Conservation (phyloP, 2,329 filamentous ascomycete species). For the Aspergillus fijiensis region DNA sequence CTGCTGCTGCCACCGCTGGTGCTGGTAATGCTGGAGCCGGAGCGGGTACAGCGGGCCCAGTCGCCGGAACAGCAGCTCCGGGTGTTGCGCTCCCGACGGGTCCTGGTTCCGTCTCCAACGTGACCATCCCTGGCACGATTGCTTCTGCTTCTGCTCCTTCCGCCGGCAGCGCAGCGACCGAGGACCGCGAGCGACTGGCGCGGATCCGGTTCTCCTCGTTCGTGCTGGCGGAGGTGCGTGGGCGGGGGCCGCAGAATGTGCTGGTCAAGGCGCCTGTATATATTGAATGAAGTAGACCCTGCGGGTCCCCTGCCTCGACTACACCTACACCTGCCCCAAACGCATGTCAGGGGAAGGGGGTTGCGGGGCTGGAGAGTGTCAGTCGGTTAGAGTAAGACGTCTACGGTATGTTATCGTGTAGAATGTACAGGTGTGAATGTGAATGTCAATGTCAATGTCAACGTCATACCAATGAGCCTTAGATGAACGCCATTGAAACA, state of each 20-base stretch:
- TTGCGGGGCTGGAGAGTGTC: too few relatives aligned
- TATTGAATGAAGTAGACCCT: conserved; percentile 1
- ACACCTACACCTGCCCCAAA: too few relatives aligned
- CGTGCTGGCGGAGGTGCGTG: conserved; percentile 70
- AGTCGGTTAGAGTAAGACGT: too few relatives aligned
- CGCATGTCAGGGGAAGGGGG: too few relatives aligned
- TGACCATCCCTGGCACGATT: not conserved
- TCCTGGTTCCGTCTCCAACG: not conserved
- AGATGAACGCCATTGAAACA: too few relatives aligned
- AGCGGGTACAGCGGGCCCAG: not conserved
- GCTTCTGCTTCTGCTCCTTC: conserved; percentile 2
- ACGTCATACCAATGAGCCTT: too few relatives aligned
- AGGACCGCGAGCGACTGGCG: conserved; percentile 19
- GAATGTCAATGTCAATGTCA: too few relatives aligned
- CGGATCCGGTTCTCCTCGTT: conserved; percentile 76
- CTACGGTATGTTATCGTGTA: too few relatives aligned
- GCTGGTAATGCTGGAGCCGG: not conserved
- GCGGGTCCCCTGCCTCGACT: too few relatives aligned
- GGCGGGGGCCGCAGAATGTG: conserved; percentile 61
- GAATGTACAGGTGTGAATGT: too few relatives aligned
- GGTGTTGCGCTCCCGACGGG: not conserved
- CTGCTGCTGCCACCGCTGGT: not conserved
- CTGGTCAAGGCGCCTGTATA: conserved; percentile 74
- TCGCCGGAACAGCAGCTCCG: too few relatives aligned
- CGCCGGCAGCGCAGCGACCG: not conserved